phyloP scores from a whole-genome alignment of 2,329 filamentous ascomycete genomes.

The Pseudocercospora macadamiae region DNA sequence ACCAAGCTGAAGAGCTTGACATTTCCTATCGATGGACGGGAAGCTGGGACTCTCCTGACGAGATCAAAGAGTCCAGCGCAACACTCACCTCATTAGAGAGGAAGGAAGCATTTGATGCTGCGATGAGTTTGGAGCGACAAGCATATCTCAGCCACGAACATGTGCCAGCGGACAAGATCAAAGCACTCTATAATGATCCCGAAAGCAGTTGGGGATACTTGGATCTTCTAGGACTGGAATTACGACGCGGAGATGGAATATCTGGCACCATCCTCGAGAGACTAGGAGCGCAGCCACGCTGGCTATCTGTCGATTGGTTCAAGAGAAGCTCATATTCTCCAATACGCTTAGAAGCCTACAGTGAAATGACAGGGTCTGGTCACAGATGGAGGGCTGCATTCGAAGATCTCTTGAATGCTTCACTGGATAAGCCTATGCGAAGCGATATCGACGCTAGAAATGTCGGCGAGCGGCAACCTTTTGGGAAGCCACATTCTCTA shows the following conservation, averaged over 20 bases:
- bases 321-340: slow-evolving; percentile 57
- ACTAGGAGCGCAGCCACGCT: slow-evolving; percentile 21
- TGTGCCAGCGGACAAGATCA: slow-evolving; percentile 30
- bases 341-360: slow-evolving; percentile 54
- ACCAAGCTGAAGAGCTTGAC: slow-evolving; percentile 30
- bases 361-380: slow-evolving; percentile 38
- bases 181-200: slow-evolving; percentile 33
- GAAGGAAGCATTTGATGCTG: slow-evolving; percentile 25
- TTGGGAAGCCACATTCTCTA: slow-evolving; percentile 28
- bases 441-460: slow-evolving; percentile 17
- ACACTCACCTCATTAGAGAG: slow-evolving; percentile 21
- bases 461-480: slow-evolving; percentile 23
- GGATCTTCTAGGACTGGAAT: slow-evolving; percentile 27
- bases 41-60: slow-evolving; percentile 27
- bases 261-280: slow-evolving; percentile 1
- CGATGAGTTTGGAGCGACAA: slow-evolving; percentile 30
- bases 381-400: slow-evolving; percentile 60
- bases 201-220: slow-evolving; percentile 17
- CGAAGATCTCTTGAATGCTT: slow-evolving; percentile 59
- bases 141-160: slow-evolving; percentile 30
- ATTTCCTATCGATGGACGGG: slow-evolving; percentile 34
- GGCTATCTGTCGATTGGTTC: slow-evolving; percentile 43
- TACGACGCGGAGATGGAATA: slow-evolving; percentile 14
- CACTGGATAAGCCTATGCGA: slow-evolving; percentile 38
- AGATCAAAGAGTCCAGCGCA: slow-evolving; percentile 22